Conservation (phyloP, 1,139 yeast genomes). For the Diutina siamensis region DNA sequence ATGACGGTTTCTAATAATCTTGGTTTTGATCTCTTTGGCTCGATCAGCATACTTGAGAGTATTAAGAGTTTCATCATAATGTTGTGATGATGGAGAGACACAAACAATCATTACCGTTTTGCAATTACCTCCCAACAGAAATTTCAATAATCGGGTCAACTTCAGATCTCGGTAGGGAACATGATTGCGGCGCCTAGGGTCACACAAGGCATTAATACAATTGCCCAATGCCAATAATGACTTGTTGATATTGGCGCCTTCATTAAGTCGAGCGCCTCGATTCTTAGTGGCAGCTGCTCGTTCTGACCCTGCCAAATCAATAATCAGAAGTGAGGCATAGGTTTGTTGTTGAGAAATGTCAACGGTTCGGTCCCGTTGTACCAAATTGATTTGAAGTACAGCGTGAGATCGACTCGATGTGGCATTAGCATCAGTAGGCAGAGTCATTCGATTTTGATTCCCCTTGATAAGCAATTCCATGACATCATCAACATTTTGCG, state of each 20-base stretch:
- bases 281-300: slow-evolving; percentile 85
- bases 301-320: slow-evolving; percentile 92
- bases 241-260: slow-evolving; percentile 88
- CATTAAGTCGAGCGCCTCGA: slow-evolving; percentile 66
- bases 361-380: slow-evolving; percentile 50
- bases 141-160: slow-evolving; percentile 63
- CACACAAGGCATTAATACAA: slow-evolving; percentile 87
- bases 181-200: slow-evolving; percentile 54
- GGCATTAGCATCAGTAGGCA: slow-evolving; percentile 86
- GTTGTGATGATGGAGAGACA: slow-evolving; percentile 73
- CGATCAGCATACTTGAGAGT: slow-evolving; percentile 84
- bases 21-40: slow-evolving; percentile 84
- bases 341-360: slow-evolving; percentile 58
- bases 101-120: slow-evolving; percentile 94
- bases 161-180: slow-evolving; percentile 45
- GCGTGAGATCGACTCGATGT: slow-evolving; percentile 91
- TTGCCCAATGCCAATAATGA: slow-evolving; percentile 84
- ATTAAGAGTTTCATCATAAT: slow-evolving; percentile 85
- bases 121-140: slow-evolving; percentile 90
- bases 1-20: slow-evolving; percentile 62
- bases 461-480: slow-evolving; percentile 71
- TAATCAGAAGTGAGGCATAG: slow-evolving; percentile 28
- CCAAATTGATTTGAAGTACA: slow-evolving; percentile 69
- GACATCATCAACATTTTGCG: slow-evolving; percentile 59
- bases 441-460: slow-evolving; percentile 64